Evolutionary conservation across 768 basidiomycete genomes (phyloP), one percentile per base, ranked within the genome.

Genomic region (Hygrocybe coccinea): DNA sequence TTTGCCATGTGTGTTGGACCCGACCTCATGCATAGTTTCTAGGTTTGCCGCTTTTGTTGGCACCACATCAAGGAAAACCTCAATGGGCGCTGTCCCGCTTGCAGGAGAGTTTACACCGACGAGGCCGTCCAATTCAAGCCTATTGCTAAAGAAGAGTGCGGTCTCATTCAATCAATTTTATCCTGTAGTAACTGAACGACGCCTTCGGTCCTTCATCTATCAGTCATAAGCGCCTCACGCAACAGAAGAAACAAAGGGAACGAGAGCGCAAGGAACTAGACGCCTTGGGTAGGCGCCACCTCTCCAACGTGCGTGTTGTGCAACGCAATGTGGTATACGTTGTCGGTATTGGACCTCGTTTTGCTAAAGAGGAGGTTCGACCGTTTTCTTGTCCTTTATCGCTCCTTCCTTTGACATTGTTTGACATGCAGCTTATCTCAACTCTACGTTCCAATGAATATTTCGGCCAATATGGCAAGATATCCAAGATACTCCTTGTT

Each of bases 21-120:
- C 12, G 5, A 47, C 12, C 39, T 51, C 22, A 8, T 50, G 6
- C 29, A 11, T n/a, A 4, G 19, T 35, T n/a, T 52, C 47, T 60
- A 99, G 97, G 92, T 99, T 62, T 99, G 97, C 71, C 88, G 93
- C 55, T 99, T 99, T 76, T 99, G 97, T 72, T 98, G 94, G 85
- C 91, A 99, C 73, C 94, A 98, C 74, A 95, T 97, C 79, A 88
- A 90, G 75, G 85, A 91, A 73, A 91, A 97, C 74, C 79, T 95
- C 58, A 98, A 98, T 69, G 87, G 93, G 60, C 86, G 91, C 49
- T 99, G 97, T 69, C 97, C 97, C 37, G 97, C 97, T 17, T 99
- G 97, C 74, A 80, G 97, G 64, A 79, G 95, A 60, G 81, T 89
- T 54, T 98, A 97, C 67, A 88, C 90, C 8, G 93, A 97, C 61